Evolutionary conservation across 257 asterid species (phyloP).

Genomic region (Fraxinus excelsior): DNA sequence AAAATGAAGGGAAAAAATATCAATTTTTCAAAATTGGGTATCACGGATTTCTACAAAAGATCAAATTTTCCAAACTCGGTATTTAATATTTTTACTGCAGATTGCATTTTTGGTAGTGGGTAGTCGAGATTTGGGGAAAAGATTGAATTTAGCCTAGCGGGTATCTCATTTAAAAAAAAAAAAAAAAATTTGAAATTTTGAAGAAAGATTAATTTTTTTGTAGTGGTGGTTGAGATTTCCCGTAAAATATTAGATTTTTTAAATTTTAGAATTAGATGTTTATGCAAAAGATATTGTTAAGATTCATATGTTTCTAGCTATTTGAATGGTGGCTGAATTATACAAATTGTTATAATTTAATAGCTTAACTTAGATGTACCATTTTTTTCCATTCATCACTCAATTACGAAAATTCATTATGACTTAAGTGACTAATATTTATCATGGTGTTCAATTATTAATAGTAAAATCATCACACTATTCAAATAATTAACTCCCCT

Average conservation of each 20-base stretch:
- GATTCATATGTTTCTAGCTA: too few species aligned
- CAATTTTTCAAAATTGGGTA: constrained; percentile 15
- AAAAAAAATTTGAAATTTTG: constrained; percentile 8
- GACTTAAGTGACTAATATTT: too few species aligned
- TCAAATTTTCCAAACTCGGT: constrained; percentile 6
- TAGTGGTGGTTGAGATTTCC: not conserved
- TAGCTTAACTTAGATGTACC: too few species aligned
- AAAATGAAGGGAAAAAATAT: too few species aligned
- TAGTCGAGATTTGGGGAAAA: constrained; percentile 16
- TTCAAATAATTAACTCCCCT: too few species aligned
- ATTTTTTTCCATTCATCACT: too few species aligned
- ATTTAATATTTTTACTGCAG: constrained; percentile 5
- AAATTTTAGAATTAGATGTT: too few species aligned
- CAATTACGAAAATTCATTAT: too few species aligned
- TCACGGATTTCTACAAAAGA: constrained; percentile 12
- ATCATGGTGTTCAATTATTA: too few species aligned
- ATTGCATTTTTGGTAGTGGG: constrained; percentile 22
- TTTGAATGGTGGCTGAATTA: too few species aligned
- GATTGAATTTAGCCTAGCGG: constrained; percentile 18
- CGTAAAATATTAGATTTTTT: not conserved
- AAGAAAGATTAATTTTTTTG: constrained; percentile 20
- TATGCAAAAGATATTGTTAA: not conserved
- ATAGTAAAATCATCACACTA: too few species aligned
- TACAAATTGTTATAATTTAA: too few species aligned
- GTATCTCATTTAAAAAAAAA: constrained; percentile 18